A percentile compares a stretch with the other conserved stretches of the same genome.
Evolutionary conservation across 352 stramenopile genomes (phyloP).

Genomic region (Globisporangium paroecandrum): DNA sequence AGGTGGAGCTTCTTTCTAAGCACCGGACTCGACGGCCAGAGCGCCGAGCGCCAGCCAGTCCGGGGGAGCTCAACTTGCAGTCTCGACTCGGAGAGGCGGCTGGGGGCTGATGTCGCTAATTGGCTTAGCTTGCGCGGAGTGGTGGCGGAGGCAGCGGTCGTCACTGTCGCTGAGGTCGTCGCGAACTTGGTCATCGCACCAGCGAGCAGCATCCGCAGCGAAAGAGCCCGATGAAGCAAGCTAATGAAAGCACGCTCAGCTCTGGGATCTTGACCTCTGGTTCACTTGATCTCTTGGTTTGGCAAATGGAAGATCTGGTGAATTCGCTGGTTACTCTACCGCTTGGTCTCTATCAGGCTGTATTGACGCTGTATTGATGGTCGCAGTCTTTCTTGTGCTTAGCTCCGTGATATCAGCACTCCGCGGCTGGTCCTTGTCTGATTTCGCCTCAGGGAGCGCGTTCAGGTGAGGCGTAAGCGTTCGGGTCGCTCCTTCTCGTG

Average conservation of each 20-base stretch:
- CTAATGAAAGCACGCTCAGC: background rate
- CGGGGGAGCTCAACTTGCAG: conserved; percentile 21
- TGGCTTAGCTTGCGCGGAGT: conserved; percentile 11
- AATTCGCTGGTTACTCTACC: background rate
- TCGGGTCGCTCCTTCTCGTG: background rate
- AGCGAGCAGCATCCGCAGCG: conserved; percentile 4
- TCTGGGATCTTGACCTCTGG: background rate
- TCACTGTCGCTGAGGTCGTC: background rate
- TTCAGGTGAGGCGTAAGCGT: background rate
- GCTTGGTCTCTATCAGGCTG: background rate
- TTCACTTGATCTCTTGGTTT: background rate
- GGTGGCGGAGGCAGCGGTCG: background rate
- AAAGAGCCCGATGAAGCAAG: background rate
- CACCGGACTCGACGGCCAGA: conserved; percentile 30
- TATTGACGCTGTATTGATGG: background rate
- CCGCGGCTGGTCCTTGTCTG: background rate
- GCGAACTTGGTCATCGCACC: conserved; percentile 7
- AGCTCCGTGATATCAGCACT: background rate
- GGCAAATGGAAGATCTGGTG: background rate
- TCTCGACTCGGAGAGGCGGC: conserved; percentile 11
- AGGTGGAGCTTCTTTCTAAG: conserved; percentile 35
- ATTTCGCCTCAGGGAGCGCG: background rate
- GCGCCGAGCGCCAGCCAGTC: conserved; percentile 32
- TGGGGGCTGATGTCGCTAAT: conserved; percentile 9
- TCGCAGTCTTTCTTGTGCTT: background rate